A percentile compares a stretch with the other conserved stretches of the same genome.
These are phyloP conservation scores for Rhododendron ovatum DNA, from an alignment of 148 eudicot genomes.

Conservation along the genomic window DNA sequence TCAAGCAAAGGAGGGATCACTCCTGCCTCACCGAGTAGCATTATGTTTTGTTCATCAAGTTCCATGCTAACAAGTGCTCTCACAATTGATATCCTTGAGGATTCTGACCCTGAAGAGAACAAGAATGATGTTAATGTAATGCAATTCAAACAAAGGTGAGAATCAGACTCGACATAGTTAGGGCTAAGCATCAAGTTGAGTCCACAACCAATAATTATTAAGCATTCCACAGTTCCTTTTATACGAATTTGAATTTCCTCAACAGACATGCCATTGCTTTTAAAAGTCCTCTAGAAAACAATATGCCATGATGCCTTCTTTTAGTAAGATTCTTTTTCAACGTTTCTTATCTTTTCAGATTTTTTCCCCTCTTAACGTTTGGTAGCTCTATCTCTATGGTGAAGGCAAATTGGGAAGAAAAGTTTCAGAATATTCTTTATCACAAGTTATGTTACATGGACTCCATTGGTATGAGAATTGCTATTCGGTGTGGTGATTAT, in stretches of 20 bases:
- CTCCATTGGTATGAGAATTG: not conserved
- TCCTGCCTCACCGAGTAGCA: constrained; percentile 35
- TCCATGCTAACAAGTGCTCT: constrained; percentile 28
- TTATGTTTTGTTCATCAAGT: constrained; percentile 22
- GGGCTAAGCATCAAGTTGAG: not conserved
- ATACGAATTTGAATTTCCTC: not conserved
- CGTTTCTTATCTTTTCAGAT: not conserved
- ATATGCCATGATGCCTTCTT: not conserved
- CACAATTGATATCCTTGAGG: constrained; percentile 28
- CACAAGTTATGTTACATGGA: not conserved
- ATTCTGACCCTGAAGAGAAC: constrained; percentile 23
- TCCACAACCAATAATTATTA: not conserved
- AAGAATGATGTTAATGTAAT: not conserved
- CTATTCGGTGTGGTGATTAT: not conserved
- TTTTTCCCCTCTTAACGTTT: too few species aligned
- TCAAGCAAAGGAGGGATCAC: constrained; percentile 34
- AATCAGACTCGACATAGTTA: not conserved
- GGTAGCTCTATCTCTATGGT: not conserved
- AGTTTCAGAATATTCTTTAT: not conserved
- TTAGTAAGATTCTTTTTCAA: not conserved
- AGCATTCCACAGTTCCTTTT: too few species aligned
- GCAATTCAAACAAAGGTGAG: not conserved
- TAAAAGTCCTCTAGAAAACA: not conserved
- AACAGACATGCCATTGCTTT: not conserved
- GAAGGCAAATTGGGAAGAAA: not conserved